A percentile compares a stretch with the other conserved stretches of the same genome.
These are phyloP conservation scores for Misopates orontium DNA, from an alignment of 257 asterid species.

Conservation along the genomic window DNA sequence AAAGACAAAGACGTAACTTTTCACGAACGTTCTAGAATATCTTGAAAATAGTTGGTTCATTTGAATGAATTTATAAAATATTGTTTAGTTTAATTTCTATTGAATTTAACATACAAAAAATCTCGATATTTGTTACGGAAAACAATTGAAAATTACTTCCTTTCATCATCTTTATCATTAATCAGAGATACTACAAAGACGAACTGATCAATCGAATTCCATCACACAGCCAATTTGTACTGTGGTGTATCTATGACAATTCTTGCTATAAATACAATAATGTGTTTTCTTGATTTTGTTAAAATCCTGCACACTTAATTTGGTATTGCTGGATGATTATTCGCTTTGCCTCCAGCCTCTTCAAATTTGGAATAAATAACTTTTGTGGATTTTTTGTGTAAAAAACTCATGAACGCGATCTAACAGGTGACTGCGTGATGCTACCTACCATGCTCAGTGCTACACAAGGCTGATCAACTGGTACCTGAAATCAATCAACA, in stretches of 20 bases:
- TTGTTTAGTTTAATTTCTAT: background rate
- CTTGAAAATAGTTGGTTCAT: no score
- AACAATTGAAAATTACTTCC: no score
- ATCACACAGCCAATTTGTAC: background rate
- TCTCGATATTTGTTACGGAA: no score
- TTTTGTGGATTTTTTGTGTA: background rate
- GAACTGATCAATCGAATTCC: background rate
- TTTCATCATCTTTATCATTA: no score
- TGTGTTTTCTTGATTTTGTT: background rate
- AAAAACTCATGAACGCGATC: constrained; percentile 23
- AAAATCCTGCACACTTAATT: no score
- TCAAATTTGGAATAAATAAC: background rate
- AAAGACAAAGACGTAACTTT: no score
- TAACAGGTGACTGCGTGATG: constrained; percentile 38
- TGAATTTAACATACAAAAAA: no score
- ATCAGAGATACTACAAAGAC: no score
- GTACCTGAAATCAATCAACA: constrained; percentile 43
- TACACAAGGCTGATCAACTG: constrained; percentile 54
- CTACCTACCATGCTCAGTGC: constrained; percentile 42
- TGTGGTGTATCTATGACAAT: background rate
- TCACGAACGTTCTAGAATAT: no score
- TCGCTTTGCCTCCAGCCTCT: background rate
- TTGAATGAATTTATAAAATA: background rate
- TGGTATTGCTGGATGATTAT: no score
- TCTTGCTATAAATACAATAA: background rate